Evolutionary conservation across 805 yeast species (phyloP), one percentile per base, ranked within the genome.

Genomic region (Yarrowia divulgata): DNA sequence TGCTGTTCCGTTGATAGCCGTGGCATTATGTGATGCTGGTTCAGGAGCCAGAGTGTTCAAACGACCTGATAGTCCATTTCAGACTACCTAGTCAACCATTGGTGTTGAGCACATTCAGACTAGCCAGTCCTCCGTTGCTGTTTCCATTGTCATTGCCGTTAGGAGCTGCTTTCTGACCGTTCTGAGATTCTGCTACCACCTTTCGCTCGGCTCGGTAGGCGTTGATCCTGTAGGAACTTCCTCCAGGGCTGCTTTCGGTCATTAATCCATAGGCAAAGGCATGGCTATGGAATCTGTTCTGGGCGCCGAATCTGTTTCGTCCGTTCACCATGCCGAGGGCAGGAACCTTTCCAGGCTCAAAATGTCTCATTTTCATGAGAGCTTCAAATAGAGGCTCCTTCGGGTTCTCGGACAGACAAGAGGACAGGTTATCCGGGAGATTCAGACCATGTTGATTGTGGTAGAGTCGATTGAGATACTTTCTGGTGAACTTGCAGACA

Each of bases 341-440:
- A 18, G 57, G 57, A 9, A 18, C 14, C 42, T 18, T 52, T 18
- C 40, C 57, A 18, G 40, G 32, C 32, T 52, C 57, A 13, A 35
- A 35, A 10, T 35, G 57, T 52, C 57, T 18, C 57, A 52, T 52
- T 7, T 35, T 52, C 42, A 52, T 35, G 57, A 52, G 57, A 5
- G 42, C 42, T 35, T 52, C 57, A 35, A 52, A 52, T 14, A 52
- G 32, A 34, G 57, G 57, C 4, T 32, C n/a, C 42, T 52, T 52
- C 3, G 57, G 57, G 2, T 29, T 3, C 7, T 52, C 57, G 2
- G 42, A 14, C 2, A 52, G 13, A 12, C 57, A 52, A 3, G 57
- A 10, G 5, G 42, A 42, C 10, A 52, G 6, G 42, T 35, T 52
- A 32, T 52, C 57, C 6, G 57, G 57, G 12, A 52, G 42, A 18